Evolutionary conservation across 2,329 filamentous ascomycete genomes (phyloP), one percentile per base, ranked within the genome.

Genomic region (Verticillium klebahnii): DNA sequence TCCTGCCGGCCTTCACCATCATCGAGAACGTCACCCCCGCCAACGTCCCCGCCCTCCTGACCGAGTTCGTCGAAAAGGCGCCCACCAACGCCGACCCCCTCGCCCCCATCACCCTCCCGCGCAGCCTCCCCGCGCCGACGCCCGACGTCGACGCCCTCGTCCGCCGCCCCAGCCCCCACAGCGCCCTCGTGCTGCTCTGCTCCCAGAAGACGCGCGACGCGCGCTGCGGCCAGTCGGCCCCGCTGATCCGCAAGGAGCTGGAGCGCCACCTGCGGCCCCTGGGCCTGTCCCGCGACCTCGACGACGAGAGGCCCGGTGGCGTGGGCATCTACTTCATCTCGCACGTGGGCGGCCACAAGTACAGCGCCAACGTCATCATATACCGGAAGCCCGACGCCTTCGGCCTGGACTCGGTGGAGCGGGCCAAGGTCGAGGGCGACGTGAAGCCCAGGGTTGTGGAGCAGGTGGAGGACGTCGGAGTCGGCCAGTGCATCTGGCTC

Each of bases 301-400:
- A 96, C 71, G 95, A 99, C 73, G 88, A 93, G 74, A 80, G 95
- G 62, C 92, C 93, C 0, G 94, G 94, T 12, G 95, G 95, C 14
- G 94, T 97, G 6, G 94, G 92, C 0, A 91, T 99, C 66, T 97
- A 97, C 78, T 98, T 97, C 73, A 96, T 98, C 71, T 94, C 88
- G 67, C 95, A 99, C 72, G 93, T 97, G 2, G 95, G 95, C 32
- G 95, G 95, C 0, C 95, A 99, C 80, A 97, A 97, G 79, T 98
- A 96, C 77, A 88, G 89, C 56, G 95, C 95, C 32, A 99, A 99
- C 70, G 87, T 98, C 68, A 91, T 99, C 80, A 82, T 99, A 1
- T 98, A 99, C 74, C 85, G 95, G 11, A 83, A 84, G 60, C 80
- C 79, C 7, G 80, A 86, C 68, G 80, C 84, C 1, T 87, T 85